phyloP scores from a whole-genome alignment of 169 alveolate genomes.

The Perkinsus olseni region DNA sequence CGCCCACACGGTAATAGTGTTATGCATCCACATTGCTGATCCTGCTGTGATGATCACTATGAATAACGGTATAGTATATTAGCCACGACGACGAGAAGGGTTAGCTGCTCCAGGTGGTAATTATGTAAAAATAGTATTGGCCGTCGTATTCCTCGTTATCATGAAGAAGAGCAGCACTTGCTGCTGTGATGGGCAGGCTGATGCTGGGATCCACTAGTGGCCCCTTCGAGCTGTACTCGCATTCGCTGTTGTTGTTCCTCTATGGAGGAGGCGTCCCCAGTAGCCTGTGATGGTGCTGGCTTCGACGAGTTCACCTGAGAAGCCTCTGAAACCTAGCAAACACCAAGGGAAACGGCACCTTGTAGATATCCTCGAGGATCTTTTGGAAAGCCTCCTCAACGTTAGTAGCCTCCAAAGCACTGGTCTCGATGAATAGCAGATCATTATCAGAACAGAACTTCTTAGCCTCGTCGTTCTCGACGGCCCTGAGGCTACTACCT shows the following conservation, averaged over 20 bases:
- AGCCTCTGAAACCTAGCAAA: too few relatives aligned
- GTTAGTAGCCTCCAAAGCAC: slow-evolving; percentile 88
- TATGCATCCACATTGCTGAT: too few relatives aligned
- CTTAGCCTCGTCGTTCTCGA: slow-evolving; percentile 82
- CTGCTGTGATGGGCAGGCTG: not conserved
- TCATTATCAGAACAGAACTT: slow-evolving; percentile 77
- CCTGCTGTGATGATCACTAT: too few relatives aligned
- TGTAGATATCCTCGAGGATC: slow-evolving; percentile 18
- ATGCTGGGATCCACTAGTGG: not conserved
- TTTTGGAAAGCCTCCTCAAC: slow-evolving; percentile 84
- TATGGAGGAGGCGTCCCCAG: not conserved
- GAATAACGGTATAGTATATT: too few relatives aligned
- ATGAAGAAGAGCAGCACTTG: not conserved
- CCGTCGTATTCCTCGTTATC: not conserved
- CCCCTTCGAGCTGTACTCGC: not conserved
- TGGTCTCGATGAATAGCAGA: slow-evolving; percentile 87
- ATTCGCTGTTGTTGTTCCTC: not conserved
- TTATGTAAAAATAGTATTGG: too few relatives aligned
- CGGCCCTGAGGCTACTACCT: slow-evolving; percentile 45
- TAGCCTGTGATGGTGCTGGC: not conserved
- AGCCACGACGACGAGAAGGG: too few relatives aligned
- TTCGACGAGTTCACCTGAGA: not conserved
- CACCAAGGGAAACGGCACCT: not conserved
- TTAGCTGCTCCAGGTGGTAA: too few relatives aligned
- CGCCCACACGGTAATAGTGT: too few relatives aligned